phyloP scores from a whole-genome alignment of 1,284 basidiomycete species.

The Schizophyllum amplum region DNA sequence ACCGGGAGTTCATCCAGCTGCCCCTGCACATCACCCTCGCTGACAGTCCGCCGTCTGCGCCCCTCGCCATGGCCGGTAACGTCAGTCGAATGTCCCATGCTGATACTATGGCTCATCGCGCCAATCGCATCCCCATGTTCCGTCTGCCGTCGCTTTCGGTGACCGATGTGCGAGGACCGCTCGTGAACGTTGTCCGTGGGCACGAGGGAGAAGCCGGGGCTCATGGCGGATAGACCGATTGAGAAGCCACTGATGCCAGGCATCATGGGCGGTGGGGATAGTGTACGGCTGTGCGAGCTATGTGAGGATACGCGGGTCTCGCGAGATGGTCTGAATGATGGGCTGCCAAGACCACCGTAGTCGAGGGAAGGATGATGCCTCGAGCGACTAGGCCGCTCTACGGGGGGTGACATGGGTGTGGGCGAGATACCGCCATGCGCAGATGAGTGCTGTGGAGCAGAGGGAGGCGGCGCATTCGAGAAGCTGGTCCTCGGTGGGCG shows the following conservation, averaged over 20 bases:
- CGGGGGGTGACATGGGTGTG: too few species aligned
- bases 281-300: conserved; percentile 10
- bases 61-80: too few species aligned
- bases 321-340: background rate
- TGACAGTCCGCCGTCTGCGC: background rate
- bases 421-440: too few species aligned
- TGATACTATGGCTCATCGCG: too few species aligned
- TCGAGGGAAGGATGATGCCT: conserved; percentile 3
- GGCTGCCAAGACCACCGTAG: too few species aligned
- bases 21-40: background rate
- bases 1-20: background rate
- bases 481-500: too few species aligned
- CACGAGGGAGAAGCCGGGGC: conserved; percentile 62
- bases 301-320: conserved; percentile 9
- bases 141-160: too few species aligned
- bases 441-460: too few species aligned
- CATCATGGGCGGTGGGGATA: conserved; percentile 15
- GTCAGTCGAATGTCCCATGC: too few species aligned
- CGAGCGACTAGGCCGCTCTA: background rate
- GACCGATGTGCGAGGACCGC: too few species aligned
- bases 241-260: conserved; percentile 52
- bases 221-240: conserved; percentile 65
- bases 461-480: too few species aligned
- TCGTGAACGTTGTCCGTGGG: conserved; percentile 20
- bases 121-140: too few species aligned